Evolutionary conservation across 441 rosid species (phyloP), one percentile per base, ranked within the genome.

Genomic region (Cnidoscolus chayamansa): DNA sequence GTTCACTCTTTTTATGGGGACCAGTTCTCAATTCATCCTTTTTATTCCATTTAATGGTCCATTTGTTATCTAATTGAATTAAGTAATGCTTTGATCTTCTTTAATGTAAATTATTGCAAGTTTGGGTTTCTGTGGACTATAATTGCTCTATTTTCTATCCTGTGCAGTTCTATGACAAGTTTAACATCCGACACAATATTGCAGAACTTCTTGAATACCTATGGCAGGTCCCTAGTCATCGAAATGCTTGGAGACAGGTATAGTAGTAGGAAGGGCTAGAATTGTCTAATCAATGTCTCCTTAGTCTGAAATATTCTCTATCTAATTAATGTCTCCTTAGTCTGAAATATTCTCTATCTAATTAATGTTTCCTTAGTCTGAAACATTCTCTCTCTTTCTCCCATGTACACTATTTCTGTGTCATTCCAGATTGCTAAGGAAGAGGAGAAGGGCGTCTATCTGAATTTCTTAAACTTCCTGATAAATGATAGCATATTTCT

Each of bases 171-270:
- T 96, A 89, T 76, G 99, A 96, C 87, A 96, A 96, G 85, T 96
- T 96, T 80, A 90, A 91, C 82, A 96, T 96, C 77, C 90, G 98
- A 43, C 98, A 96, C 85, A 91, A 96, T 84, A 96, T 96, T 70
- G 94, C 98, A 16, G 99, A 96, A 79, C 99, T 96, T 78, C 89
- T 96, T 15, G 97, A 96, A 79, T 96, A 96, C 82, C 87, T 96
- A 25, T 93, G 99, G 99, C 97, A 93, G 76, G 99, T 96, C 74
- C 99, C 97, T 73, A 89, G 97, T 86, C 99, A 96, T 82, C 91
- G 97, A 70, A 90, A 88, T 83, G 88, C 92, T 37, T 96, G 99
- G 99, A 89, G 89, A 85, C 89, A 89, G 97, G 99, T 96, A 71
- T 73, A 67, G n/a, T 70, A 35, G 64, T 63, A 48, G 40, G 40